Evolutionary conservation across 257 asterid species (phyloP), one percentile per base, ranked within the genome.

Genomic region (Salvia miltiorrhiza): DNA sequence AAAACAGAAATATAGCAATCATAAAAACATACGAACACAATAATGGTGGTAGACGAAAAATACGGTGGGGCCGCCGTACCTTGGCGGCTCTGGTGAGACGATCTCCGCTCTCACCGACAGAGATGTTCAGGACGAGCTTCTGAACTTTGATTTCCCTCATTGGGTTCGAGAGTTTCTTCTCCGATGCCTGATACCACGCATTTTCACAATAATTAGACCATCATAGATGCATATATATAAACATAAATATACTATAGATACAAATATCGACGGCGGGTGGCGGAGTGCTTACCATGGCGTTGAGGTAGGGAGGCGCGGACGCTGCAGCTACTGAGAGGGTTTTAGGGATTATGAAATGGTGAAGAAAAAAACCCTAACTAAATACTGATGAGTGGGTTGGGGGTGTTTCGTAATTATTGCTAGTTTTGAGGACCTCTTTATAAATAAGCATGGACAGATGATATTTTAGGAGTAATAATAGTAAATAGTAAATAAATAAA

Each of bases 71-170:
- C 21, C 26, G 52, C 14, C 53, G 56, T 53, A 72, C 79, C 83
- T 79, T 79, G 44, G 83, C 71, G 43, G 83, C 83, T 71, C 83
- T 71, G 60, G 83, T 79, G 67, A 79, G 83, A 54, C 83, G 80
- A 72, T 79, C 83, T 4, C 83, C 83, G 49, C 83, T 79, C 39
- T 79, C 83, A 40, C 83, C 83, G 70, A 79, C 83, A 71, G 83
- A 79, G 56, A 79, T 79, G 61, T 79, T 79, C 58, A 79, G 80
- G 12, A 79, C 83, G 28, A 79, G 76, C 80, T 79, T 79, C 80
- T 79, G 84, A 32, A 79, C 81, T 69, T 79, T 79, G 73, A 79
- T 79, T 48, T 79, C 83, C 16, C 83, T 79, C 83, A 79, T 79
- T n/a, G 81, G 81, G 47, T 79, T 79, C 71, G 81, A 52, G 19